Base-by-base conservation (phyloP, 768 basidiomycete species). In the Leccinum broughii region DNA sequence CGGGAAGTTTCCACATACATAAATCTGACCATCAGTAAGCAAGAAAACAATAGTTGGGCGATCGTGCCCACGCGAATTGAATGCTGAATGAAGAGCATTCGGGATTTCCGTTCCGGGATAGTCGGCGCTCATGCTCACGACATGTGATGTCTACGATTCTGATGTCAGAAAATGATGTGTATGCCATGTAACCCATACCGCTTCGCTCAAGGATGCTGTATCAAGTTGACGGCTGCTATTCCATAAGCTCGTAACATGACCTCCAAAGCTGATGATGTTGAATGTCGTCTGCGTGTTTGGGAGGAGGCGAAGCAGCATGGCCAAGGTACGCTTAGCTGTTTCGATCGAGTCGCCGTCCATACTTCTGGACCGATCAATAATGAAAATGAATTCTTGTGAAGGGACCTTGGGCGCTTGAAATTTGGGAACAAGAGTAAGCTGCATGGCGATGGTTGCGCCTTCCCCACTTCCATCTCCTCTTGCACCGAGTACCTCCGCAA, bases 241-340 rank as follows among this genome's bases (percentile, higher is more conserved):
- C 80, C 80, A 84, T 3, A 85, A 63, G 11, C 65, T 50, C 6
- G 59, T 61, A 6, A 68, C 68, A 0, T 11, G 0, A 9, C 2
- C 53, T 0, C 83, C 84, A 64, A 88, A 88, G 56, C 80, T 81
- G 56, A 83, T 77, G n/a, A 88, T 75, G 54, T 88, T 88, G 75
- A 88, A 84, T 1, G 54, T 64, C 0, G 84, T 80, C 4, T 74
- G 74, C 0, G 62, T 39, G 26, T 48, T 58, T 0, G 85, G 83
- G 4, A 88, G 74, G 64, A 84, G 75, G 6, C 75, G 77, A 15
- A 88, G 72, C 0, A 88, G 66, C 62, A 83, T 74, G 0, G 52
- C 51, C 34, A 87, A 70, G 0, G 84, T 81, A 32, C 68, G 59
- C 61, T 80, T 85, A 6, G 85, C 84, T 3, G 75, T 79, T 37